Base-by-base conservation (phyloP, 1,139 yeast genomes). In the Candida smagusa region DNA sequence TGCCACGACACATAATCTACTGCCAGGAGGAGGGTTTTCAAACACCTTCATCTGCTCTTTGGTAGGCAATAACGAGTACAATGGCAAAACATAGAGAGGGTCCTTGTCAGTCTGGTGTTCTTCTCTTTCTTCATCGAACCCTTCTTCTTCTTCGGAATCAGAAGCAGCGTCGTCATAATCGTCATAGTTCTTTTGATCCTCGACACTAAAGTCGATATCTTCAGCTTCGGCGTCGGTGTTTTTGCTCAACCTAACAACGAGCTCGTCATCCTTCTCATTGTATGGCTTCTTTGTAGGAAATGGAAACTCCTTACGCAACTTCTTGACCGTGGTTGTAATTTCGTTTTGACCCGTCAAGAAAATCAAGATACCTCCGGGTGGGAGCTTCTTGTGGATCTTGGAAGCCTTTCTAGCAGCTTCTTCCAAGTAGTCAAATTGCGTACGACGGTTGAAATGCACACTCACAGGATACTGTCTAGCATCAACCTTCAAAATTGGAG, bases 401-500 rank as follows among this genome's bases (percentile, higher is more conserved):
- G 88, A 79, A 0, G 95, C 73, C 56, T 92, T 94, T 45, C 77
- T 77, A 53, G 81, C 86, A 0, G 95, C 94, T 54, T 92, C 97
- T 29, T 86, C 96, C 30, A 84, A 68, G 54, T 92, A 94, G 44
- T 90, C 82, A 46, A 66, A 78, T 2, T 79, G 72, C 0, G 99
- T 94, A 28, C 79, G 77, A 45, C 84, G 77, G 61, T 83, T 88
- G 65, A 94, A 94, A 61, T 94, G 99, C 12, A 85, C 74, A 11
- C 96, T 81, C 0, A 94, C 98, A 0, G 98, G 97, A 54, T 77
- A 89, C 56, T 92, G 98, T 58, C 99, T 79, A 0, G 98, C 95
- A 39, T 85, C 90, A n/a, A 94, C 89, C 48, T 84, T 83, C 32
- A 94, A 65, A 24, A 94, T 78, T 2, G 98, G 98, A 1, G 98